Evolutionary conservation across 2,329 filamentous ascomycete genomes (phyloP), one percentile per base, ranked within the genome.

Genomic region (Arthrobotrys sphaeroides): DNA sequence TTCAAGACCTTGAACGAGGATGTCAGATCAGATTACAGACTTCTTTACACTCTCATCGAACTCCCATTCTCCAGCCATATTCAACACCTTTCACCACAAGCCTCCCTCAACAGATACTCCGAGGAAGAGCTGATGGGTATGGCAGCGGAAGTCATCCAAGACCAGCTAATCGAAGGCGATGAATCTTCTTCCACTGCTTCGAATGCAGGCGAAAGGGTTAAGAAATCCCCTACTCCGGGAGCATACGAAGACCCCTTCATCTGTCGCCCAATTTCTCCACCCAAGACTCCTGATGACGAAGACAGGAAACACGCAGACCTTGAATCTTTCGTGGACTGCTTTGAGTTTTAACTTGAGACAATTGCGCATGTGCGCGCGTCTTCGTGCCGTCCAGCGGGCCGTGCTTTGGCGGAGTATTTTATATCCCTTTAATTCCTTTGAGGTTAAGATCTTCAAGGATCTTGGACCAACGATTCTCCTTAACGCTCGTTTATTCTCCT

Each of bases 31-130:
- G 51, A 74, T 16, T 74, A 68, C 22, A 24, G 55, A 24, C 55
- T 68, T 5, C 62, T 74, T 3, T 74, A 67, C 28, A 53, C 62
- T 5, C 43, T 74, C n/a, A 38, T 74, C 47, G 70, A 74, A 7
- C 38, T 64, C 20, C 62, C 70, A 13, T 74, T 74, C 62, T 67
- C 70, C n/a, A 67, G 57, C 45, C 70, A 74, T 16, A 62, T 62
- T 10, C 70, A 74, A 16, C 43, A 74, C 33, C 36, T 74, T n/a
- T 47, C 62, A 0, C 61, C 61, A 9, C 38, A 47, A n/a, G 70
- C 62, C 12, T 45, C 45, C 2, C 20, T 68, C 1, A 62, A 38
- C 18, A 55, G 70, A 12, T 12, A 57, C 3, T 68, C 70, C 4
- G 70, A 74, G 24, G 55, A 74, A 53, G 70, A 68, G 62, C 16